Evolutionary conservation across 2,329 filamentous ascomycete species (phyloP).

Genomic region (Arthrobotrys musiformis): DNA sequence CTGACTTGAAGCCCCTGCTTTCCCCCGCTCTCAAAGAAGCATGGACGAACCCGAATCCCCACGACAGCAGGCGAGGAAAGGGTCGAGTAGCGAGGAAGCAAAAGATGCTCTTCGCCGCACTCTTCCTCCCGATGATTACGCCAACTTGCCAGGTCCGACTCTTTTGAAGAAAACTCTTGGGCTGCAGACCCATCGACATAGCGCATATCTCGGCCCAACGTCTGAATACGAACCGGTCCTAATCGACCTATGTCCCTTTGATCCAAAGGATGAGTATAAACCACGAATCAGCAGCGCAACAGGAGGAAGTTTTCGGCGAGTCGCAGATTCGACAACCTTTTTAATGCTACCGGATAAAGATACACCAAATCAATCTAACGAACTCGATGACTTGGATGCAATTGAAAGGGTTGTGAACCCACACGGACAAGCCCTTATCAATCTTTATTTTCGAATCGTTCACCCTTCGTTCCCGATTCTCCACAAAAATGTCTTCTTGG

Average conservation of each 20-base stretch:
- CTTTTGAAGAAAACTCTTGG: slow-evolving; percentile 68
- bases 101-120: slow-evolving; percentile 56
- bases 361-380: slow-evolving; percentile 76
- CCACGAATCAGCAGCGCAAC: slow-evolving; percentile 66
- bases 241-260: slow-evolving; percentile 81
- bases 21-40: slow-evolving; percentile 55
- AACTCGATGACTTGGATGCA: slow-evolving; percentile 70
- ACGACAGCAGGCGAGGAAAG: slow-evolving; percentile 37
- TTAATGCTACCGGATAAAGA: slow-evolving; percentile 79
- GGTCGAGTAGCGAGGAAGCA: slow-evolving; percentile 38
- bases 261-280: slow-evolving; percentile 82
- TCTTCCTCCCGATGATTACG: slow-evolving; percentile 50
- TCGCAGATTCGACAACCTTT: slow-evolving; percentile 81
- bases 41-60: slow-evolving; percentile 58
- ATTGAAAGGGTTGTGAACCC: slow-evolving; percentile 81
- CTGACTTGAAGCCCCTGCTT: slow-evolving; percentile 34
- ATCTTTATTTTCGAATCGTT: slow-evolving; percentile 78
- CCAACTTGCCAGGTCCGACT: slow-evolving; percentile 48
- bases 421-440: slow-evolving; percentile 79
- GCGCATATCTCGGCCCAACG: slow-evolving; percentile 83
- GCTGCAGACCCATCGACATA: slow-evolving; percentile 80
- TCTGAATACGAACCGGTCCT: slow-evolving; percentile 86
- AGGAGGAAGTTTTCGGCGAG: slow-evolving; percentile 76
- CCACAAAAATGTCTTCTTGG: slow-evolving; percentile 72
- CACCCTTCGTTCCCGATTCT: slow-evolving; percentile 71